Evolutionary conservation across 2,329 filamentous ascomycete species (phyloP).

Genomic region (Cercospora sesami): DNA sequence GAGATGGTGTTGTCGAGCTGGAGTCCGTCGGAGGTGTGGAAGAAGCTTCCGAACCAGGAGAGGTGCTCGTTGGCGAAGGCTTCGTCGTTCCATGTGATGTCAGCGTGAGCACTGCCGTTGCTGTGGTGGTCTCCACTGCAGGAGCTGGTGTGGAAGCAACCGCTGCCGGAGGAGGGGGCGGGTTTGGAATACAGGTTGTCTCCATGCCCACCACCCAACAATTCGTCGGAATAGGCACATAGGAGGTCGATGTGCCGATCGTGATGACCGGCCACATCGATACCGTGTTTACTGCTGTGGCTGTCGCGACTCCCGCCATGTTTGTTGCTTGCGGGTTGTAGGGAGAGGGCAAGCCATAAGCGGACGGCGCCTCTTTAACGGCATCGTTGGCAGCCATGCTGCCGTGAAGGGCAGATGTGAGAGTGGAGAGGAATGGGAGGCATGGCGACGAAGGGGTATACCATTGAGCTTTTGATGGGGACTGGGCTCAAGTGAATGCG

Average conservation of each 20-base stretch:
- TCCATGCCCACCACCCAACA: neutral
- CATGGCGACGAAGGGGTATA: neutral
- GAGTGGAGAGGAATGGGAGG: neutral
- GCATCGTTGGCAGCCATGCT: neutral
- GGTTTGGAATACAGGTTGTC: neutral
- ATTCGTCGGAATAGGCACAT: neutral
- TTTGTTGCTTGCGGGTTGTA: neutral
- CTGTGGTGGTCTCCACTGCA: neutral
- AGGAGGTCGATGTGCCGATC: neutral
- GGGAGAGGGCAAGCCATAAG: neutral
- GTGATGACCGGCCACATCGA: conserved; percentile 1
- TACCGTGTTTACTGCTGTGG: neutral
- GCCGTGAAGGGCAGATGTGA: neutral
- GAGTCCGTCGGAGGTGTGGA: neutral
- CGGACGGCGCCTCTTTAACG: neutral
- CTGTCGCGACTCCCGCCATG: neutral
- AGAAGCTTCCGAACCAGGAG: neutral
- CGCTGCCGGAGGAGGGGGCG: neutral
- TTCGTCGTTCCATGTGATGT: neutral
- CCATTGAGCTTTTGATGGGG: neutral
- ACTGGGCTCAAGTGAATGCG: neutral
- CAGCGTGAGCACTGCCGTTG: neutral
- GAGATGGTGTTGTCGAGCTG: neutral
- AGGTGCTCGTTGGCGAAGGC: neutral
- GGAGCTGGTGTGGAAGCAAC: neutral